Evolutionary conservation across 140 eudicot genomes (phyloP).

Genomic region (Erigeron philadelphicus): DNA sequence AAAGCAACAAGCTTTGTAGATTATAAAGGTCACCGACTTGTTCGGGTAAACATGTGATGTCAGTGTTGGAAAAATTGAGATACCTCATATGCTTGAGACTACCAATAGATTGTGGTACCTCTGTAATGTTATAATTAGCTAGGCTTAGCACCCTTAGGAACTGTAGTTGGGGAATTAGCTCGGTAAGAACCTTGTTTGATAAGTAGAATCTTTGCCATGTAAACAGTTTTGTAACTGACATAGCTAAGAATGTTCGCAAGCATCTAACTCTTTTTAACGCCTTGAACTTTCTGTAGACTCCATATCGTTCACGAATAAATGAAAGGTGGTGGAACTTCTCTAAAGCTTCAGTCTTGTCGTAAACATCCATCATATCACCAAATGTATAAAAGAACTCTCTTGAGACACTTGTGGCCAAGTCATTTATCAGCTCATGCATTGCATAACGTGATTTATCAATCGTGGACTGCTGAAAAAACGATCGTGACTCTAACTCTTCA

Average conservation of each 20-base stretch:
- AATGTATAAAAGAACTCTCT: slow-evolving; percentile 19
- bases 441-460: neutral
- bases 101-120: slow-evolving; percentile 38
- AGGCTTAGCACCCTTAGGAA: slow-evolving; percentile 37
- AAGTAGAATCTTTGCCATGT: slow-evolving; percentile 5
- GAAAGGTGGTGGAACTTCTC: slow-evolving; percentile 36
- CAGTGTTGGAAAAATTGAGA: slow-evolving; percentile 31
- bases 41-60: slow-evolving; percentile 26
- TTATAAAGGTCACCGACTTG: slow-evolving; percentile 18
- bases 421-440: slow-evolving; percentile 43
- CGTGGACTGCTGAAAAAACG: slow-evolving; percentile 26
- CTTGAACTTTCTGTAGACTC: slow-evolving; percentile 24
- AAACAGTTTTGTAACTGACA: slow-evolving; percentile 11
- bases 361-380: slow-evolving; percentile 28
- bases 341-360: neutral
- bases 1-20: slow-evolving; percentile 34
- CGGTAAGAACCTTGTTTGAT: slow-evolving; percentile 21
- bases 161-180: slow-evolving; percentile 26
- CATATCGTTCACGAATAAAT: slow-evolving; percentile 26
- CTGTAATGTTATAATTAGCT: slow-evolving; percentile 19
- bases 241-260: slow-evolving; percentile 37
- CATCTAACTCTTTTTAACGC: slow-evolving; percentile 21
- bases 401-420: slow-evolving; percentile 32
- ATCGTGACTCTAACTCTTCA: slow-evolving; percentile 25
- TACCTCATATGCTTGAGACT: slow-evolving; percentile 33